Base-by-base conservation (phyloP, 306 rosid species). In the Rubus parviflorus region DNA sequence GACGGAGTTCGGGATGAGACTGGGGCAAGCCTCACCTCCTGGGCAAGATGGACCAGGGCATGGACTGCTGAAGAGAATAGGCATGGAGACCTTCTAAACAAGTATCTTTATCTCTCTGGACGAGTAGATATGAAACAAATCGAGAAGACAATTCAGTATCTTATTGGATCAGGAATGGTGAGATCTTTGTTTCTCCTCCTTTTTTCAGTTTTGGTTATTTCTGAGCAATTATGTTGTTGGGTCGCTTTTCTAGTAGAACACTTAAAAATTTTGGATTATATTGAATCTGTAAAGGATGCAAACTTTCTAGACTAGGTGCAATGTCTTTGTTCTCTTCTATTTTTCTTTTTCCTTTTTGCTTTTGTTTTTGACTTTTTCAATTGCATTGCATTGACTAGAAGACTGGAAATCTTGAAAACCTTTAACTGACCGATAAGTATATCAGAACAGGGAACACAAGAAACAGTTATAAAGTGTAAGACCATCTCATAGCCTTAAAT, bases 41-140 rank as follows among this genome's bases (percentile, higher is more conserved):
- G 91, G 91, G 91, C 87, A 17, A 64, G 63, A 56, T 87, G 91
- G 91, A 87, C 83, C 16, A 77, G 87, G 72, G 88, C 88, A 8
- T 87, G 88, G 88, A 85, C 91, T 66, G 91, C 91, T 13, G 91
- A 87, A 82, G 91, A 87, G 83, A 87, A 85, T 73, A 80, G 88
- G 78, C 91, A 87, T 52, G 91, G 88, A 4, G 88, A 85, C 85
- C 87, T 85, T 49, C 81, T 87, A 47, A 87, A 87, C 81, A 87
- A 80, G 76, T 87, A 87, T 77, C 88, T 87, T 48, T 87, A 85
- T 77, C 85, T 87, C 73, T 80, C 91, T 9, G 91, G 91, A 81
- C 80, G 84, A 45, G 91, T 87, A 10, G 88, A 87, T 66, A 87
- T 87, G 90, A 87, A 73, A 70, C 87, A 87, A 53, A 75, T 87